These are phyloP conservation scores for Gaeumannomyces tritici DNA, from an alignment of 2,329 filamentous ascomycete genomes.

Conservation along the genomic window DNA sequence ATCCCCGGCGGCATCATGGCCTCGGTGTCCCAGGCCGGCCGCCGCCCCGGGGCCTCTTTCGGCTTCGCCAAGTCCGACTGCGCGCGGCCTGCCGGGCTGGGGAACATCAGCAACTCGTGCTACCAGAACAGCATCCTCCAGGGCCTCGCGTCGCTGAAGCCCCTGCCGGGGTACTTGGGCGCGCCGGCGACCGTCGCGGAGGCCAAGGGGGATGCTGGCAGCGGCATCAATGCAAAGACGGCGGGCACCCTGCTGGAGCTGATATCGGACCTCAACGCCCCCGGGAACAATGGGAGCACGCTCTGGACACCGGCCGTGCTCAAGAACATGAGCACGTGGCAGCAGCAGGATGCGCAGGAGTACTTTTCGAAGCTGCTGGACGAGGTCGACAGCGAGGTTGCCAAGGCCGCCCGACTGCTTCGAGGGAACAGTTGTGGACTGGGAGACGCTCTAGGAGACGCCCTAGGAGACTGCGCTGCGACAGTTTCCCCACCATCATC, in stretches of 20 bases:
- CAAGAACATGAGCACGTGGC: conserved; percentile 90
- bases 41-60: conserved; percentile 14
- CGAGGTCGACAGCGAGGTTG: conserved; percentile 70
- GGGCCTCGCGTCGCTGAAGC: conserved; percentile 65
- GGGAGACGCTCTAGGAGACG: conserved; percentile 14
- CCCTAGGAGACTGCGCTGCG: conserved; percentile 13
- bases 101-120: conserved; percentile 91
- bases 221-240: not conserved
- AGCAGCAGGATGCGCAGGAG: conserved; percentile 96
- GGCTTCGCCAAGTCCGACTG: conserved; percentile 21
- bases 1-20: conserved; percentile 43
- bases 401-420: conserved; percentile 31
- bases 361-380: conserved; percentile 89
- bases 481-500: not conserved
- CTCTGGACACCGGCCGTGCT: conserved; percentile 75
- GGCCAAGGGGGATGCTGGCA: conserved; percentile 13
- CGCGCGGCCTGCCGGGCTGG: conserved; percentile 56
- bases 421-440: conserved; percentile 24
- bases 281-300: conserved; percentile 60
- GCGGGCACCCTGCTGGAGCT: conserved; percentile 47
- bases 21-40: conserved; percentile 48
- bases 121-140: conserved; percentile 97
- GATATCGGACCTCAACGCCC: conserved; percentile 60
- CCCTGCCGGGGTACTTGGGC: conserved; percentile 56
- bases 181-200: conserved; percentile 23